Conservation (phyloP, 805 yeast species). For the Komagataella phaffii region DNA sequence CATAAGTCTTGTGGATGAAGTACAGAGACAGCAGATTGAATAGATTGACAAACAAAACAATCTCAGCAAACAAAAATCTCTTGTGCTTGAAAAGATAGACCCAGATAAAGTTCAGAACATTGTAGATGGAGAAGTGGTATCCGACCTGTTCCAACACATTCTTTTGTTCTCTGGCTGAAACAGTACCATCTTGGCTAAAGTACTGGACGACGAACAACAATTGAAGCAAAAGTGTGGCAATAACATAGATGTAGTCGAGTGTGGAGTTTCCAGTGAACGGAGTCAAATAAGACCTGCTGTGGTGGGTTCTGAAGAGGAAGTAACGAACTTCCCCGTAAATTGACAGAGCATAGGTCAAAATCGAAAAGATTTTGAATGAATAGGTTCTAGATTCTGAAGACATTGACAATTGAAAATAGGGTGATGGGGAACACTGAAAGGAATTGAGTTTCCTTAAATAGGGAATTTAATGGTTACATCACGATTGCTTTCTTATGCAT, state of each 20-base stretch:
- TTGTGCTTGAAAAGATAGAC: slow-evolving; percentile 41
- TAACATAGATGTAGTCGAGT: slow-evolving; percentile 45
- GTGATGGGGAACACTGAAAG: not conserved
- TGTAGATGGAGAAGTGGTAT: slow-evolving; percentile 51
- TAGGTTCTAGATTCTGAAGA: slow-evolving; percentile 7
- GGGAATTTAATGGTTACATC: not conserved
- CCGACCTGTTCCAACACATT: slow-evolving; percentile 29
- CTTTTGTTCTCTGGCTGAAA: slow-evolving; percentile 12
- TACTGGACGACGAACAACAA: slow-evolving; percentile 31
- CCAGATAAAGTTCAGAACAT: slow-evolving; percentile 52
- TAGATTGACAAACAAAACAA: slow-evolving; percentile 46
- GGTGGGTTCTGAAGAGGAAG: slow-evolving; percentile 40
- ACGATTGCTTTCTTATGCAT: not conserved
- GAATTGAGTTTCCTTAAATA: not conserved
- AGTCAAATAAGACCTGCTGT: slow-evolving; percentile 35
- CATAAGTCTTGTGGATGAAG: slow-evolving; percentile 45
- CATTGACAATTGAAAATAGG: slow-evolving; percentile 1
- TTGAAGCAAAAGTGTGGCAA: slow-evolving; percentile 37
- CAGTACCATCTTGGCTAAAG: slow-evolving; percentile 16
- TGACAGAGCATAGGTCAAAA: slow-evolving; percentile 42
- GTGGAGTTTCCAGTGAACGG: slow-evolving; percentile 54
- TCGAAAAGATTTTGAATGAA: slow-evolving; percentile 29
- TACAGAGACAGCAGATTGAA: slow-evolving; percentile 43
- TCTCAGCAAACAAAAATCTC: slow-evolving; percentile 44
- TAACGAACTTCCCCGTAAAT: slow-evolving; percentile 41